phyloP scores from a whole-genome alignment of 1,284 basidiomycete species.

The Cutaneotrichosporon arboriforme region DNA sequence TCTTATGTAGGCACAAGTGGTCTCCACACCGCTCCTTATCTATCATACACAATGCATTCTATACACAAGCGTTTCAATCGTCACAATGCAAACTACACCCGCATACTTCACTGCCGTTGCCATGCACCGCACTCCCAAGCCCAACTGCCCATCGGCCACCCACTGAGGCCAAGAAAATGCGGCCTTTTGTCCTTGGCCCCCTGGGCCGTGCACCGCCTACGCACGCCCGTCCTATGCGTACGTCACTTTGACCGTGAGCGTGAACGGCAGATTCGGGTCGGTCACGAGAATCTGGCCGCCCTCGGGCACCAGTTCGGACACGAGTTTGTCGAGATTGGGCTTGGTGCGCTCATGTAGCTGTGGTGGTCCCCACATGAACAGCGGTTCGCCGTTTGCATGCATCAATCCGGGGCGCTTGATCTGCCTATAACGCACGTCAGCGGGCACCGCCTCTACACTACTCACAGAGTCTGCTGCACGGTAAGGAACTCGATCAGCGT shows the following conservation, averaged over 20 bases:
- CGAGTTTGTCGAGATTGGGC: slow-evolving; percentile 77
- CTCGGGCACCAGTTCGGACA: slow-evolving; percentile 69
- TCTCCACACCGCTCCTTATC: no score
- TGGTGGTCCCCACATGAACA: slow-evolving; percentile 89
- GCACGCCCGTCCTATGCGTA: slow-evolving; percentile 8
- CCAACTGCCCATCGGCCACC: no score
- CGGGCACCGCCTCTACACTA: slow-evolving; percentile 11
- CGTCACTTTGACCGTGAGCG: slow-evolving; percentile 61
- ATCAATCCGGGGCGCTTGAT: slow-evolving; percentile 86
- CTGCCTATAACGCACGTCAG: slow-evolving; percentile 62
- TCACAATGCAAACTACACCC: no score
- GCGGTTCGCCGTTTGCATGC: slow-evolving; percentile 56
- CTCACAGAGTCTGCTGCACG: slow-evolving; percentile 81
- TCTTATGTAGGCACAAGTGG: background rate
- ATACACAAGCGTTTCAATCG: no score
- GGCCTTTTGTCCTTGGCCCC: no score
- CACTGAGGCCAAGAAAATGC: no score
- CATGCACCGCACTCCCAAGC: no score
- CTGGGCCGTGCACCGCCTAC: no score
- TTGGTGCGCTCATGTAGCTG: slow-evolving; percentile 81
- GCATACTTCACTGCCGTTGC: no score
- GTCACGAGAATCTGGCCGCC: slow-evolving; percentile 82
- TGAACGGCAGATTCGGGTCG: slow-evolving; percentile 80
- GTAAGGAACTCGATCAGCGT: slow-evolving; percentile 75
- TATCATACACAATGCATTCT: no score